Conservation (phyloP, 2,329 filamentous ascomycete genomes). For the Xylariaceae sp. region DNA sequence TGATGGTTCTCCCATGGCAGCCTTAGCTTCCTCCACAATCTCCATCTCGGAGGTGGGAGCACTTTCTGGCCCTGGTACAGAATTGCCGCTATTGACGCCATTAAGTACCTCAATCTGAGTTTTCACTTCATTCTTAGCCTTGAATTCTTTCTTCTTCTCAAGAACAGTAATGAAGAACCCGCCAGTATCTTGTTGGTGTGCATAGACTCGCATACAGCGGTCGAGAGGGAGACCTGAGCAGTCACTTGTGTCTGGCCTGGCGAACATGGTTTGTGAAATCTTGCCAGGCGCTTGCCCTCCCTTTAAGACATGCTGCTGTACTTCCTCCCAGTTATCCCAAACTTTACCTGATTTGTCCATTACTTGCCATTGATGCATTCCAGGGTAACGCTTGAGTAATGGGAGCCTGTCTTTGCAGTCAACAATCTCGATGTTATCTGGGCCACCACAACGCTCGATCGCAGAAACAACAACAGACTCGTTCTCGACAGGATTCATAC, state of each 20-base stretch:
- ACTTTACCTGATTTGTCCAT: constrained; percentile 85
- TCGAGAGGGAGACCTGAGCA: constrained; percentile 77
- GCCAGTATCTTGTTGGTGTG: constrained; percentile 93
- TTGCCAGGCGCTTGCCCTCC: constrained; percentile 69
- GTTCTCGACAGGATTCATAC: constrained; percentile 98
- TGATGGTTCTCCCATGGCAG: constrained; percentile 40
- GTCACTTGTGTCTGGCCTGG: constrained; percentile 59
- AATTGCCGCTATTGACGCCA: constrained; percentile 22
- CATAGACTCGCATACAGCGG: constrained; percentile 91
- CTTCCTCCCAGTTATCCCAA: constrained; percentile 82
- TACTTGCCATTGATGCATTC: constrained; percentile 83
- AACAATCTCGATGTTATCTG: constrained; percentile 79
- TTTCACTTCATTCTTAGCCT: constrained; percentile 72
- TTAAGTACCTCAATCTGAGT: constrained; percentile 46
- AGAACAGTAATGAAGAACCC: constrained; percentile 97
- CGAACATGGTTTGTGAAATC: constrained; percentile 84
- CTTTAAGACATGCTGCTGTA: constrained; percentile 70
- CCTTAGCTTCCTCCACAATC: constrained; percentile 46
- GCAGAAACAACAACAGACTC: constrained; percentile 89
- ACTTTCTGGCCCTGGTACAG: constrained; percentile 27
- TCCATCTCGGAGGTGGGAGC: constrained; percentile 37
- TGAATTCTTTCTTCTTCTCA: constrained; percentile 89
- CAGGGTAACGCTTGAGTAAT: constrained; percentile 75
- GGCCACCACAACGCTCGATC: constrained; percentile 86
- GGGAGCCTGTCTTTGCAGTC: constrained; percentile 82